These are phyloP conservation scores for Urochloa ruziziensis DNA, from an alignment of 176 grass and related monocot genomes.

Conservation along the genomic window DNA sequence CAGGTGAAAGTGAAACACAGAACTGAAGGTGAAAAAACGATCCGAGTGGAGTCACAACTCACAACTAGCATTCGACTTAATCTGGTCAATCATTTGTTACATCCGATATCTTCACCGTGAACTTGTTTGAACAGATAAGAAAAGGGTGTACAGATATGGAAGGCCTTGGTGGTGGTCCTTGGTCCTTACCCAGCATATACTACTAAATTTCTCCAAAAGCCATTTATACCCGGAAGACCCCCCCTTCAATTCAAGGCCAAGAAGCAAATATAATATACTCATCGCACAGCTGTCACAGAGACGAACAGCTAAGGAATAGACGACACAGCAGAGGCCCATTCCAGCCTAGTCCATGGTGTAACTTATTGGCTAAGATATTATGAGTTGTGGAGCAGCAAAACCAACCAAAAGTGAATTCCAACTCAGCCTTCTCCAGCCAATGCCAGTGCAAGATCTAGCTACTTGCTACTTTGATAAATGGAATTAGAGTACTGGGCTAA, in stretches of 20 bases:
- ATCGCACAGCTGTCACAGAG: slow-evolving; percentile 50
- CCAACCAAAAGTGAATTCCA: slow-evolving; percentile 59
- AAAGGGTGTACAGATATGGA: slow-evolving; percentile 19
- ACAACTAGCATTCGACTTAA: background rate
- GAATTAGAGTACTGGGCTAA: slow-evolving; percentile 46
- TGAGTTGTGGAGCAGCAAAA: slow-evolving; percentile 45
- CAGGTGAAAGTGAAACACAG: background rate
- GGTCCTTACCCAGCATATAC: background rate
- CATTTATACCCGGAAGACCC: slow-evolving; percentile 34
- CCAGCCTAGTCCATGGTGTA: slow-evolving; percentile 58
- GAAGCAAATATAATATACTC: slow-evolving; percentile 31
- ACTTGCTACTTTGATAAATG: slow-evolving; percentile 53
- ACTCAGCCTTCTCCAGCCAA: slow-evolving; percentile 49
- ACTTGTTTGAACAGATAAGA: slow-evolving; percentile 15
- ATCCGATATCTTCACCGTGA: slow-evolving; percentile 4
- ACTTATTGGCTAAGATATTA: slow-evolving; percentile 49
- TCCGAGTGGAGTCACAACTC: background rate
- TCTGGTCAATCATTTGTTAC: slow-evolving; percentile 4
- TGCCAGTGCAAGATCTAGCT: slow-evolving; percentile 58
- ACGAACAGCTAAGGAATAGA: slow-evolving; percentile 35
- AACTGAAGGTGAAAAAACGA: background rate
- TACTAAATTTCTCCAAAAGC: background rate
- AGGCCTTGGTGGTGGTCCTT: slow-evolving; percentile 25
- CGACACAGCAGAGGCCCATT: slow-evolving; percentile 53
- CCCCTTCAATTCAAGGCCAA: slow-evolving; percentile 41